Percentiles rank a stretch among this genome's conserved stretches.
Conservation (phyloP, 164 flowering plant genomes). For the Berberis thunbergii region DNA sequence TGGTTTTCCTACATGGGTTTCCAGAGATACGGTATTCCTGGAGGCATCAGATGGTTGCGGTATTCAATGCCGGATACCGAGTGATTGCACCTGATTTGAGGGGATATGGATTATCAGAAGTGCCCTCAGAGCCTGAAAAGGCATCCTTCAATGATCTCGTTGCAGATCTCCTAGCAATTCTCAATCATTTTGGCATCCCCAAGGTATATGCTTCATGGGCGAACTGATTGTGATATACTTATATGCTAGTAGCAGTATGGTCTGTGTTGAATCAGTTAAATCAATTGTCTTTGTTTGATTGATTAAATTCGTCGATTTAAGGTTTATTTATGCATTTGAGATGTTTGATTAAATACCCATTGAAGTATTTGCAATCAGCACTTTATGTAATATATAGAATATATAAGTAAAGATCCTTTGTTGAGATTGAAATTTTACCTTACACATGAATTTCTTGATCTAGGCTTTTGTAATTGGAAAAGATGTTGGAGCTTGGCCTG, state of each 20-base stretch:
- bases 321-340: too few relatives aligned
- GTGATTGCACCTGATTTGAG: slow-evolving; percentile 47
- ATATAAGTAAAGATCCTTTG: too few relatives aligned
- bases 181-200: slow-evolving; percentile 16
- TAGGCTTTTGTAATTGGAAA: slow-evolving; percentile 5
- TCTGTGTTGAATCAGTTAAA: too few relatives aligned
- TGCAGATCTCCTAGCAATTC: slow-evolving; percentile 18
- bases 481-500: not conserved
- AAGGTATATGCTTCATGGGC: slow-evolving; percentile 12
- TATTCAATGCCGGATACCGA: slow-evolving; percentile 29
- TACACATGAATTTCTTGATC: too few relatives aligned
- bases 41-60: slow-evolving; percentile 59
- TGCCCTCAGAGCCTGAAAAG: slow-evolving; percentile 30
- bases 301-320: too few relatives aligned
- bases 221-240: too few relatives aligned
- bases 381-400: too few relatives aligned
- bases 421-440: too few relatives aligned
- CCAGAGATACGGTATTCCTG: slow-evolving; percentile 56
- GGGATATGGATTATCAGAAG: slow-evolving; percentile 60
- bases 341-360: too few relatives aligned
- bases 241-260: too few relatives aligned
- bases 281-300: too few relatives aligned
- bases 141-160: slow-evolving; percentile 28
- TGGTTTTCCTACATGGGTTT: slow-evolving; percentile 31
- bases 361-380: too few relatives aligned